Base-by-base conservation (phyloP, 2,329 filamentous ascomycete species). In the Alternaria sp. region DNA sequence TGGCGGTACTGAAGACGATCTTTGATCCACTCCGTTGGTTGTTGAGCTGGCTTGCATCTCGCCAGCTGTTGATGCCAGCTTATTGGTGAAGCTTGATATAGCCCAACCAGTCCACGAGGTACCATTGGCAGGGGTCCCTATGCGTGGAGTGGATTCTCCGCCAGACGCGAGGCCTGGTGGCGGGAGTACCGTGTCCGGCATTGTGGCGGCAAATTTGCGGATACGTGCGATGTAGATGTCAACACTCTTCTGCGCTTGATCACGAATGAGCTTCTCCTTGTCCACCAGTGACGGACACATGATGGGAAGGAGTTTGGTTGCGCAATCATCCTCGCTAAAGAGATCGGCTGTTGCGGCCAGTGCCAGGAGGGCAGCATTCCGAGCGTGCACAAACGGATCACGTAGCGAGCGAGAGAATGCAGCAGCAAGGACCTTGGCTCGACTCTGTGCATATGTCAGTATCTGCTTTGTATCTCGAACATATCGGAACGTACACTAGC, bases 61-160 rank as follows among this genome's bases (percentile, higher is more conserved):
- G 18, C 95, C 95, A 8, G 91, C 91, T 0, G 93, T 93, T 0
- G 91, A 81, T 2, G 92, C 89, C 12, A 98, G 78, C 72, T 97
- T 97, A 79, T 98, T 98, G 2, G 95, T 98, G 75, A 99, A 99
- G 1, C 93, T 97, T 0, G 95, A 98, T 55, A 99, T 97, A 1
- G 95, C 95, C 95, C 95, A 99, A 12, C 95, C 95, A 1, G 95
- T 88, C 95, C 95, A 98, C 3, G 89, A 88, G 54, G 65, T 77
- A 41, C 89, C 85, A 39, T 85, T 87, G 61, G 93, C 91, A 1
- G 93, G 89, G 1, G 91, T 95, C 63, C 90, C 89, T 84, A 96
- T 95, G 34, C 92, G 87, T 1, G 92, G 90, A 1, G 86, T 85
- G 41, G 81, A 77, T 67, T 63, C 62, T 63, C 65, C 61, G 80